Base-by-base conservation (phyloP, 1,284 basidiomycete species). In the Ceratobasidium sp. region DNA sequence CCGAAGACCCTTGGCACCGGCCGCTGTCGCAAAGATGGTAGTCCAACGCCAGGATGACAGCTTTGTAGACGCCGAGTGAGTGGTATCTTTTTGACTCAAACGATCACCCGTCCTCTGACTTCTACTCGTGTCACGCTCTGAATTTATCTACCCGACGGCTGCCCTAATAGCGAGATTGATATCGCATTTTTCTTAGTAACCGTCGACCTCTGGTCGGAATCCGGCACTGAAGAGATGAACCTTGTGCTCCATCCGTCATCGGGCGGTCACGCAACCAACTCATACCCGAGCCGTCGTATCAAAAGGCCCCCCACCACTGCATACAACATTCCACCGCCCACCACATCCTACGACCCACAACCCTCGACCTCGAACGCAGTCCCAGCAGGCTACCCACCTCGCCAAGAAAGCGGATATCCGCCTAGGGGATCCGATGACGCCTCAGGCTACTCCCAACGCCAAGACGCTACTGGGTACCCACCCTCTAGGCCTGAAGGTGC, bases 1-100 rank as follows among this genome's bases (percentile, higher is more conserved):
- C 86, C 91, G 94, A 76, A 87, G 95, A 75, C 94, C 95, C 0
- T 85, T 97, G 74, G 94, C 94, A 0, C 95, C 95, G 62, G 94
- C 95, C 0, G 92, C 94, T 22, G 93, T 97, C 37, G 90, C 89
- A 13, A 92, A 91, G 82, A 90, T 94, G 88, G 84, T 90, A 64
- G 90, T 93, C 22, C 84, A 85, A 80, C 85, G 86, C 76, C 88
- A 91, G 71, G 89, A 92, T 78, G 88, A 91, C 76, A 87, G 85
- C 39, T 74, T 90, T 4, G 88, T 95, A 49, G 88, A 94, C 75
- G 88, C 91, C 69, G 90, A 92, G 94, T 95, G 79, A 79, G 92
- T 85, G 65, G 74, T 39, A 61, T 76, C 46, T 62, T 72, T 56
- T 61, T 53, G 34, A 56, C 51, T 43, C 31, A 68, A 27, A 54